phyloP scores from a whole-genome alignment of 2,329 filamentous ascomycete species.

The Thelonectria rubi region DNA sequence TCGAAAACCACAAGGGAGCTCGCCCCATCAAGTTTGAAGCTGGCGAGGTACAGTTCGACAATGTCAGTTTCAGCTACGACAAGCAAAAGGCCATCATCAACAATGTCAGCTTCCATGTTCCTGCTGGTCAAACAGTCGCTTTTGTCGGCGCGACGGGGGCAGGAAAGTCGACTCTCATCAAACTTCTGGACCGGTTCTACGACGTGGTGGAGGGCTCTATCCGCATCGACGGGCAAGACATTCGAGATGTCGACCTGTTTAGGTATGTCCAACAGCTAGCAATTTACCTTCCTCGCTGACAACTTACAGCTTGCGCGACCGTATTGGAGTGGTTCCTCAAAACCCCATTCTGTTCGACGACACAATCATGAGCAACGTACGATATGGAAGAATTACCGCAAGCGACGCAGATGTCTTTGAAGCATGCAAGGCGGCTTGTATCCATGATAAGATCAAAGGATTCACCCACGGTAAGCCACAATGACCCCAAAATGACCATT shows the following conservation, averaged over 20 bases:
- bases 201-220: slow-evolving; percentile 64
- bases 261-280: slow-evolving; percentile 46
- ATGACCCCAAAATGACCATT: neutral
- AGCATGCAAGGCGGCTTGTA: slow-evolving; percentile 64
- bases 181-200: slow-evolving; percentile 68
- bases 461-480: slow-evolving; percentile 59
- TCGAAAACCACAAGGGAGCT: slow-evolving; percentile 62
- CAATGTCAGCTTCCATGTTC: slow-evolving; percentile 59
- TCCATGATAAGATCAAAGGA: slow-evolving; percentile 65
- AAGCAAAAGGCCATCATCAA: slow-evolving; percentile 67
- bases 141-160: slow-evolving; percentile 69
- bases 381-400: slow-evolving; percentile 63
- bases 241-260: slow-evolving; percentile 62
- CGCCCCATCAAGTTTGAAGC: slow-evolving; percentile 59
- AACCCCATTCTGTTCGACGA: slow-evolving; percentile 65
- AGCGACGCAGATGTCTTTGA: slow-evolving; percentile 64
- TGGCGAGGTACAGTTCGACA: slow-evolving; percentile 63
- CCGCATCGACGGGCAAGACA: slow-evolving; percentile 64
- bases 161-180: slow-evolving; percentile 67
- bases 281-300: slow-evolving; percentile 31
- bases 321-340: slow-evolving; percentile 66
- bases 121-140: slow-evolving; percentile 63
- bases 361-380: slow-evolving; percentile 67
- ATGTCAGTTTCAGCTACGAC: slow-evolving; percentile 68
- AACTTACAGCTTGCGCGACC: slow-evolving; percentile 56